Evolutionary conservation across 2,329 filamentous ascomycete species (phyloP).

Genomic region (Fusarium sarcochroum): DNA sequence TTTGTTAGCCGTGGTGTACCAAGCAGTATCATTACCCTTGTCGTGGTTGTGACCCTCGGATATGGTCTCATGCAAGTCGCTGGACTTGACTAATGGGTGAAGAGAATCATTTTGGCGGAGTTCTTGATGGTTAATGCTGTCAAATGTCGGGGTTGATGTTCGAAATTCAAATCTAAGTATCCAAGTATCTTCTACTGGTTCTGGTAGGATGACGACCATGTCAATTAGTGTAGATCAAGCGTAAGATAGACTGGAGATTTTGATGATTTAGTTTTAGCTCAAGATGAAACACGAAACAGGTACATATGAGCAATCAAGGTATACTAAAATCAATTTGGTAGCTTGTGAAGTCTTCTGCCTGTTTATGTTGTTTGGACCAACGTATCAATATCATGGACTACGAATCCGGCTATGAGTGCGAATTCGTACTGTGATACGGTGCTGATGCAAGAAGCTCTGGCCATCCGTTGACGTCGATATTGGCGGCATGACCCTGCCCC

Average conservation of each 20-base stretch:
- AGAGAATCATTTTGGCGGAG: background rate
- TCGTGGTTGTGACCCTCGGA: conserved; percentile 87
- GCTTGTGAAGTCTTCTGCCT: background rate
- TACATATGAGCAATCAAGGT: background rate
- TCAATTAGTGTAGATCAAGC: conserved; percentile 33
- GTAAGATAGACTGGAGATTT: conserved; percentile 33
- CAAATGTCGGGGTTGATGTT: conserved; percentile 3
- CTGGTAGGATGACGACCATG: conserved; percentile 13
- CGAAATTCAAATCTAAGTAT: conserved; percentile 4
- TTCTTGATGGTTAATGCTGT: conserved; percentile 1
- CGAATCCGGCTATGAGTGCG: conserved; percentile 15
- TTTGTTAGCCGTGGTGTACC: conserved; percentile 96
- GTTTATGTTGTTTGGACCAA: no score
- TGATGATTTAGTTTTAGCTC: background rate
- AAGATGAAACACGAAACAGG: background rate
- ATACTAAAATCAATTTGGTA: background rate
- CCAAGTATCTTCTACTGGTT: no score
- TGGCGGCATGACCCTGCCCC: conserved; percentile 37
- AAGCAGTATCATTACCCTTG: conserved; percentile 83
- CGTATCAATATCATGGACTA: background rate
- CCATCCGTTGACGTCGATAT: conserved; percentile 52
- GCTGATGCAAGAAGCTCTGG: conserved; percentile 44
- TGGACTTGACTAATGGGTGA: conserved; percentile 64
- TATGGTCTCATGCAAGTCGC: conserved; percentile 90
- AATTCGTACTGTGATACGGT: conserved; percentile 45